A percentile compares a stretch with the other conserved stretches of the same genome.
phyloP scores from a whole-genome alignment of 1,284 basidiomycete species.

The Rhodotorula sp. region DNA sequence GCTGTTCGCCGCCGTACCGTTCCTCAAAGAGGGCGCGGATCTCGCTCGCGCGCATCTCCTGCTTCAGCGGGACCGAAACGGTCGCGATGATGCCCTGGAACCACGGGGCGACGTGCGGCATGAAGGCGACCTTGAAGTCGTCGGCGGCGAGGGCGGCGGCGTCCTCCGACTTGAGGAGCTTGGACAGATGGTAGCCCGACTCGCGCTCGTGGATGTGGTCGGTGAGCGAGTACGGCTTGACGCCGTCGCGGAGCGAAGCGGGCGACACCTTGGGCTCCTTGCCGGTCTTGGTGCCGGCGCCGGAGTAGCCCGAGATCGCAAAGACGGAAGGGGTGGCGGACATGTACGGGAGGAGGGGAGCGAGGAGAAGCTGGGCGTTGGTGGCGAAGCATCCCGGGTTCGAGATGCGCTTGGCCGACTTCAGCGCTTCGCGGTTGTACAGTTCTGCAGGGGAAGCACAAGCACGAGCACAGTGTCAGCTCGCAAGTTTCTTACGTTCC shows the following conservation, averaged over 20 bases:
- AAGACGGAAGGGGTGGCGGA: conserved; percentile 78
- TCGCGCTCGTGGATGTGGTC: conserved; percentile 99
- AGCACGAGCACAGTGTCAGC: background rate
- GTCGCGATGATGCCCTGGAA: conserved; percentile 94
- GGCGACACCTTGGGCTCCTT: conserved; percentile 75
- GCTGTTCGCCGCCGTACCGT: conserved; percentile 71
- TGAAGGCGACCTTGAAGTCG: conserved; percentile 72
- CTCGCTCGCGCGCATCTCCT: conserved; percentile 66
- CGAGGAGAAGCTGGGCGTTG: conserved; percentile 85
- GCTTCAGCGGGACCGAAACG: conserved; percentile 73
- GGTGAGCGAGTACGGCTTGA: conserved; percentile 85
- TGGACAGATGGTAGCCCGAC: conserved; percentile 75
- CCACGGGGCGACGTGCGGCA: conserved; percentile 88
- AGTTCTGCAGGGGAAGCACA: conserved; percentile 63
- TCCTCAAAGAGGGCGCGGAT: conserved; percentile 73
- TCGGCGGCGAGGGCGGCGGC: conserved; percentile 24
- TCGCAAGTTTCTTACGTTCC: background rate
- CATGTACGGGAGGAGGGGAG: conserved; percentile 77
- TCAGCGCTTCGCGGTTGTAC: conserved; percentile 73
- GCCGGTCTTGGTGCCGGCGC: conserved; percentile 82
- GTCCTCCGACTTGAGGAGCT: conserved; percentile 52
- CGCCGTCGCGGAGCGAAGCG: conserved; percentile 69
- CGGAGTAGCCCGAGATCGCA: conserved; percentile 90
- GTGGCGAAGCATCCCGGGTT: conserved; percentile 99
- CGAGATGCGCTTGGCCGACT: conserved; percentile 76